These are phyloP conservation scores for Cladorrhinum sp. DNA, from an alignment of 2,329 filamentous ascomycete genomes.

Conservation along the genomic window DNA sequence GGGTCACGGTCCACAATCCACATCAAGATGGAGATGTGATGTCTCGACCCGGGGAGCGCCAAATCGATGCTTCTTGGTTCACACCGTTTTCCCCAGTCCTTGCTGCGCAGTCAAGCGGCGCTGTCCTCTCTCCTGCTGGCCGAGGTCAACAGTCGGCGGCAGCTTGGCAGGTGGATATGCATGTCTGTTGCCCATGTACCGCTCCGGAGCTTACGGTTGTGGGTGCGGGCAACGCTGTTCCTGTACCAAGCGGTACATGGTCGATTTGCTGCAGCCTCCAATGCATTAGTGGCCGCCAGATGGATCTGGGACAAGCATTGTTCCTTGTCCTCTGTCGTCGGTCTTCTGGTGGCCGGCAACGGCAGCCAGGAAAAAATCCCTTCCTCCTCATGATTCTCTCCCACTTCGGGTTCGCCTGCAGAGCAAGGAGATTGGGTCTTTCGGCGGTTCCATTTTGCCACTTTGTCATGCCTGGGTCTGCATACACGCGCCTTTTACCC, in stretches of 20 bases:
- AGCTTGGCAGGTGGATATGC: conserved; percentile 38
- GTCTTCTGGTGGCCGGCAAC: conserved; percentile 22
- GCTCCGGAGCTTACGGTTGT: conserved; percentile 17
- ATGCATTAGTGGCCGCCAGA: conserved; percentile 40
- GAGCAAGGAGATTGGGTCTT: conserved; percentile 39
- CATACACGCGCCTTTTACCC: conserved; percentile 36
- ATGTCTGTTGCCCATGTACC: conserved; percentile 28
- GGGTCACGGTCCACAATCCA: conserved; percentile 1
- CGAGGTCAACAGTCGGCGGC: conserved; percentile 29
- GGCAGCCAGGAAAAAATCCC: conserved; percentile 16
- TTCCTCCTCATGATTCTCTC: conserved; percentile 14
- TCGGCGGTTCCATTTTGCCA: conserved; percentile 44
- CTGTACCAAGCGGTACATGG: conserved; percentile 33
- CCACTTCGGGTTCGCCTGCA: conserved; percentile 26
- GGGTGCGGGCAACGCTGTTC: conserved; percentile 26
- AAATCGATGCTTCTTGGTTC: background rate
- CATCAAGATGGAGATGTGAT: conserved; percentile 13
- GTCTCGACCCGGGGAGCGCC: background rate
- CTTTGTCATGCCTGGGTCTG: conserved; percentile 42
- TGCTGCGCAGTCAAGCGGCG: conserved; percentile 34
- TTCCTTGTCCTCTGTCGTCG: conserved; percentile 15
- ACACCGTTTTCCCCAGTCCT: conserved; percentile 20
- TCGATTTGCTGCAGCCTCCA: conserved; percentile 33
- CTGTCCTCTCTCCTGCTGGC: conserved; percentile 29
- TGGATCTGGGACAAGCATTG: conserved; percentile 28